phyloP scores from a whole-genome alignment of 108 stramenopile genomes.

The Ochromonas danica region DNA sequence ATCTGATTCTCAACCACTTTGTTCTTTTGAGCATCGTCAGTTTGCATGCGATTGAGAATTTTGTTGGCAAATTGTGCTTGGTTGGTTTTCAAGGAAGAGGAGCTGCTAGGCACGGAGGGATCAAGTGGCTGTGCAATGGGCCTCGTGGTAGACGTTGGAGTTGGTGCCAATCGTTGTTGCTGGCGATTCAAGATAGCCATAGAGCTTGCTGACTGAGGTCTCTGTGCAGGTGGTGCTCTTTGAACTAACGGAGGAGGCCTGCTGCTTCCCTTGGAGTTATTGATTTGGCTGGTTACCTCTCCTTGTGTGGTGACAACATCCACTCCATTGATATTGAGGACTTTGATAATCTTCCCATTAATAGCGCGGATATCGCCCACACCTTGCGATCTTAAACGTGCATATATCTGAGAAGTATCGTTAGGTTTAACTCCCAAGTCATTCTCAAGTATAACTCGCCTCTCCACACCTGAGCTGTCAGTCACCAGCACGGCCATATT shows the following conservation, averaged over 20 bases:
- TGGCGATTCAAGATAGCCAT: background rate
- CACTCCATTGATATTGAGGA: conserved; percentile 21
- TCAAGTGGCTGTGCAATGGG: background rate
- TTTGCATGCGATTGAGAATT: background rate
- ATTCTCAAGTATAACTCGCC: background rate
- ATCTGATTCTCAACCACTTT: background rate
- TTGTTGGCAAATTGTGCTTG: background rate
- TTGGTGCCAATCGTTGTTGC: background rate
- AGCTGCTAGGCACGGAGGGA: background rate
- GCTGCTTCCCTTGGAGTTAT: background rate
- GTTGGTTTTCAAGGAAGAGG: background rate
- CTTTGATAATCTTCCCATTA: conserved; percentile 24
- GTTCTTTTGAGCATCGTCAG: background rate
- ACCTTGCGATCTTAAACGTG: conserved; percentile 27
- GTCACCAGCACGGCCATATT: conserved; percentile 37
- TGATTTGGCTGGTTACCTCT: conserved; percentile 17
- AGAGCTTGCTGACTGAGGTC: background rate
- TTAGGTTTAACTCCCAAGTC: background rate
- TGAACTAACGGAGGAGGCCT: background rate
- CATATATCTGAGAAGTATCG: conserved; percentile 9
- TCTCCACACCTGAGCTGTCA: background rate
- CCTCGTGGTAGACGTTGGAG: background rate
- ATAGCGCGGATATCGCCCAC: background rate
- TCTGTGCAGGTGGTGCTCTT: background rate
- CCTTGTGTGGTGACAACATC: conserved; percentile 4